Evolutionary conservation across 2,329 filamentous ascomycete species (phyloP).

Genomic region (Diaporthe vexans): DNA sequence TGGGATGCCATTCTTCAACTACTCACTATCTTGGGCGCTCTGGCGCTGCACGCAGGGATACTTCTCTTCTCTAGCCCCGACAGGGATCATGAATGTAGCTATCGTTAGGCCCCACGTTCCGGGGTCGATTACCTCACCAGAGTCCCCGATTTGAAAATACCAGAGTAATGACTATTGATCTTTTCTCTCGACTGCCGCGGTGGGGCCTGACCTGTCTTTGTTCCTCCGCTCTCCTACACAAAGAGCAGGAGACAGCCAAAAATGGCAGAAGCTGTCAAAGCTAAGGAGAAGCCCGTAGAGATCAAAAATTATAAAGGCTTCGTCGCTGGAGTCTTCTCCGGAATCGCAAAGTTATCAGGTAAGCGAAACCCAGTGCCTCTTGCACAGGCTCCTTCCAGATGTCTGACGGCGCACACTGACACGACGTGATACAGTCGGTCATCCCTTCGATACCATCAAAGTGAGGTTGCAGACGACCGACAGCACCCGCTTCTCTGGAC

Average conservation of each 20-base stretch:
- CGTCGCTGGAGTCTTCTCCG: constrained; percentile 95
- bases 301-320: constrained; percentile 90
- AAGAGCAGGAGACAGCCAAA: constrained; percentile 25
- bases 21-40: too few relatives aligned
- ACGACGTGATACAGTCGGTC: constrained; percentile 63
- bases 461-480: constrained; percentile 93
- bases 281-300: constrained; percentile 51
- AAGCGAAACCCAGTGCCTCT: constrained; percentile 49
- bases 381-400: neutral
- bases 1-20: neutral
- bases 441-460: constrained; percentile 96
- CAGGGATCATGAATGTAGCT: constrained; percentile 9
- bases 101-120: constrained; percentile 11
- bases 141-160: constrained; percentile 11
- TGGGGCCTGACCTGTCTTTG: neutral
- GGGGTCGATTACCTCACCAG: constrained; percentile 39
- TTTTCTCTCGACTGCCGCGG: neutral
- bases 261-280: constrained; percentile 37
- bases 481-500: constrained; percentile 83
- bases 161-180: neutral
- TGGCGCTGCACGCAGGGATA: too few relatives aligned
- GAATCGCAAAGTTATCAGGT: constrained; percentile 91
- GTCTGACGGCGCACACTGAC: neutral
- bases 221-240: constrained; percentile 5
- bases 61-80: neutral